Evolutionary conservation across 352 stramenopile genomes (phyloP).

Genomic region (Globisporangium perplexum): DNA sequence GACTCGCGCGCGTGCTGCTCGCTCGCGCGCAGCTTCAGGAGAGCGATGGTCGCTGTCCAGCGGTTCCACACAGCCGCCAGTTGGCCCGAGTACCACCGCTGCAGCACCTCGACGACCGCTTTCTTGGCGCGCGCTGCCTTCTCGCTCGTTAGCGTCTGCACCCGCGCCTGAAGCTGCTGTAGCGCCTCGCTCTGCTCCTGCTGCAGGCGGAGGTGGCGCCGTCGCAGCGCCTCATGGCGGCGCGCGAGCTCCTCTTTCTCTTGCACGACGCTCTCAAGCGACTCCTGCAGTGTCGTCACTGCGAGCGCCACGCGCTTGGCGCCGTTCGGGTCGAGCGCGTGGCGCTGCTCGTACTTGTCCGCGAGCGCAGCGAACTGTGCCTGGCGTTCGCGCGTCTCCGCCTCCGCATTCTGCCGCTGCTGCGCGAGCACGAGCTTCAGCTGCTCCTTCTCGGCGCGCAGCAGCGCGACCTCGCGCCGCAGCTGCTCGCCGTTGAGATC

Average conservation of each 20-base stretch:
- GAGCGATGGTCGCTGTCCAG: constrained; percentile 17
- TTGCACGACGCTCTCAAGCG: constrained; percentile 44
- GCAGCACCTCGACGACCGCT: constrained; percentile 18
- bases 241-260: constrained; percentile 67
- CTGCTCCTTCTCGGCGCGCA: constrained; percentile 43
- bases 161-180: constrained; percentile 15
- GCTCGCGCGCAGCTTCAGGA: constrained; percentile 8
- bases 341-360: constrained; percentile 44
- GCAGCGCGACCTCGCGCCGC: constrained; percentile 40
- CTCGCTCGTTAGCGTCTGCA: constrained; percentile 15
- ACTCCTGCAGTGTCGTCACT: constrained; percentile 43
- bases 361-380: constrained; percentile 29
- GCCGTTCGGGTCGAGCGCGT: constrained; percentile 49
- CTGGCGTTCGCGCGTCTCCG: constrained; percentile 20
- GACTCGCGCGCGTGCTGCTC: constrained; percentile 4
- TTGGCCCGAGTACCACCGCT: constrained; percentile 26
- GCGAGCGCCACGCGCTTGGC: constrained; percentile 43
- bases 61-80: constrained; percentile 32
- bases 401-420: constrained; percentile 29
- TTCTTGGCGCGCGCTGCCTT: constrained; percentile 18
- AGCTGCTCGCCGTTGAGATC: constrained; percentile 17
- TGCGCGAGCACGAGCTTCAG: constrained; percentile 31
- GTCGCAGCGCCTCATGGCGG: constrained; percentile 29
- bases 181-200: constrained; percentile 18
- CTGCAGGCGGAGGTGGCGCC: constrained; percentile 29